Percentiles rank a stretch among this genome's conserved stretches.
phyloP scores from a whole-genome alignment of 176 grass and related monocot genomes.

The Oryza meridionalis region DNA sequence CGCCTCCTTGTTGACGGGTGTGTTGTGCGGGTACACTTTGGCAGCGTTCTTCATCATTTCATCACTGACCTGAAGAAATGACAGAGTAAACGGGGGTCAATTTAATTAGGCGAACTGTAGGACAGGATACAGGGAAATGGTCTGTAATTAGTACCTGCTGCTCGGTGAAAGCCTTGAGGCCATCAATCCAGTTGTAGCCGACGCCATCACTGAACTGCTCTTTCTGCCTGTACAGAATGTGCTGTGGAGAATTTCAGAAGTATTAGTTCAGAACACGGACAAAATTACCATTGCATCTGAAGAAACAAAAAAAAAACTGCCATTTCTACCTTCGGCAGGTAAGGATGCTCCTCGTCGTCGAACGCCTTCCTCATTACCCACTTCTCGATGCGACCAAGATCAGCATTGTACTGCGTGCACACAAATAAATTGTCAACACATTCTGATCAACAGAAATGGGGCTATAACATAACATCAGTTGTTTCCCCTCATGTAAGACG shows the following conservation, averaged over 20 bases:
- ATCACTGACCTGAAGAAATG: constrained; percentile 61
- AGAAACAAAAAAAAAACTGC: background rate
- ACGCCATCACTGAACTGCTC: constrained; percentile 99
- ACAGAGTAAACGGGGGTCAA: background rate
- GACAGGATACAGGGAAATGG: background rate
- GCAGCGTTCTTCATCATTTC: constrained; percentile 86
- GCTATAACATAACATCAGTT: background rate
- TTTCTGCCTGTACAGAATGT: constrained; percentile 98
- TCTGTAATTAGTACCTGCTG: constrained; percentile 53
- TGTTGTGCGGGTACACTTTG: constrained; percentile 71
- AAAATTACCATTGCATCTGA: background rate
- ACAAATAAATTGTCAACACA: constrained; percentile 9
- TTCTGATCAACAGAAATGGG: background rate
- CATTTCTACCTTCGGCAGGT: constrained; percentile 74
- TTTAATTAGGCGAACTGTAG: background rate
- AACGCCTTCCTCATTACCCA: constrained; percentile 95
- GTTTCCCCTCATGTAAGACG: background rate
- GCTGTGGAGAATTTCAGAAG: constrained; percentile 46
- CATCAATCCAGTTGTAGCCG: constrained; percentile 97
- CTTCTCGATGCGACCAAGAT: constrained; percentile 83
- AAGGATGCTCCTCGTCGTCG: constrained; percentile 85
- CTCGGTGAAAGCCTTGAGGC: constrained; percentile 84
- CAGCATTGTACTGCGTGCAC: constrained; percentile 57
- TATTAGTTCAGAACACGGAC: constrained; percentile 1
- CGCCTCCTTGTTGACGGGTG: constrained; percentile 82